Percentiles rank a stretch among this genome's conserved stretches.
phyloP scores from a whole-genome alignment of 2,329 filamentous ascomycete species.

The Colletotrichum kahawae region DNA sequence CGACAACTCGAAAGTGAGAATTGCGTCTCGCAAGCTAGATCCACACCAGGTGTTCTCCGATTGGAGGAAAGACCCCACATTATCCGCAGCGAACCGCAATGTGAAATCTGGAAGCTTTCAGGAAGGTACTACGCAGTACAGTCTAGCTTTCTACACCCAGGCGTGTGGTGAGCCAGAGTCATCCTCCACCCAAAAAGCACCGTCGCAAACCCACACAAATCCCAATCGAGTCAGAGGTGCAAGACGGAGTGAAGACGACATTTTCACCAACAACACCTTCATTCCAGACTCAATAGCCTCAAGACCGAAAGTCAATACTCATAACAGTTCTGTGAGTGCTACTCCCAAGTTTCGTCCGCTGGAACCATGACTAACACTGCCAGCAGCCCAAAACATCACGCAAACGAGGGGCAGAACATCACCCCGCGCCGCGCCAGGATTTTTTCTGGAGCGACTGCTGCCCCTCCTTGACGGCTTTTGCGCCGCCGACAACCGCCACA shows the following conservation, averaged over 20 bases:
- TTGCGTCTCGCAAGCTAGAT: not conserved
- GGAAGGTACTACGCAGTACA: not conserved
- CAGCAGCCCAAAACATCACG: not conserved
- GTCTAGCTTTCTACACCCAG: not conserved
- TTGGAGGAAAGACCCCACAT: not conserved
- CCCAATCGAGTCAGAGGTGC: slow-evolving; percentile 8
- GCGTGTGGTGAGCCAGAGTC: not conserved
- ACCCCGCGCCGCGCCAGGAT: slow-evolving; percentile 2
- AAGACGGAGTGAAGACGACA: not conserved
- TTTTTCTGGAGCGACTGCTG: not conserved
- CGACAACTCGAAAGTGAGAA: not conserved
- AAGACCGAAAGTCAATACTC: not conserved
- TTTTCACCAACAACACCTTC: not conserved
- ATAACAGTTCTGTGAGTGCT: not conserved
- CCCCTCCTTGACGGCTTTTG: not conserved
- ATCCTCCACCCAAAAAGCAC: not conserved
- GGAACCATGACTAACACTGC: accelerated
- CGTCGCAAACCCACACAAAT: not conserved
- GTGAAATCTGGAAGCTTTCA: not conserved
- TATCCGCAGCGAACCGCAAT: not conserved
- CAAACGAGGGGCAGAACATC: slow-evolving; percentile 17
- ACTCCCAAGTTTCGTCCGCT: accelerated
- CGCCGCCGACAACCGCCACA: not conserved
- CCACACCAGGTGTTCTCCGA: not conserved
- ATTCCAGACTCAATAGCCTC: not conserved